phyloP scores from a whole-genome alignment of 2,329 filamentous ascomycete species.

The Aureobasidium sp. region DNA sequence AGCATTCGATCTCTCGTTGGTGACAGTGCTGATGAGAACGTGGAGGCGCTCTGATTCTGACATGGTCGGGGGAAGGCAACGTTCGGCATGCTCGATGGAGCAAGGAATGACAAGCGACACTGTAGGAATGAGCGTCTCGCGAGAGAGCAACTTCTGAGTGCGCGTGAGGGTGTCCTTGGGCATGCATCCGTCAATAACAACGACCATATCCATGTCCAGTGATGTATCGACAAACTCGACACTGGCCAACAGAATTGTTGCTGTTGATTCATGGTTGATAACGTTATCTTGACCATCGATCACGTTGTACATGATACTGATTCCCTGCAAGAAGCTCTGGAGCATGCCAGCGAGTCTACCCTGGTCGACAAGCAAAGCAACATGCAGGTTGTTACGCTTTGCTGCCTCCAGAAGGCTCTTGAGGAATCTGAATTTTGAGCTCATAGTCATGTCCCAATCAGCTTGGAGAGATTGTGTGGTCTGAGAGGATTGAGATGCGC shows the following conservation, averaged over 20 bases:
- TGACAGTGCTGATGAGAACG: slow-evolving; percentile 32
- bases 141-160: slow-evolving; percentile 5
- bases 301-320: slow-evolving; percentile 17
- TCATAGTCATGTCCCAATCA: slow-evolving; percentile 30
- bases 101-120: slow-evolving; percentile 36
- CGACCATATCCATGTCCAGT: slow-evolving; percentile 30
- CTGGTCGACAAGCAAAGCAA: slow-evolving; percentile 27
- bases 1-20: slow-evolving; percentile 29
- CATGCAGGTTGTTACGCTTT: slow-evolving; percentile 20
- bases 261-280: slow-evolving; percentile 5
- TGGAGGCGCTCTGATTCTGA: slow-evolving; percentile 26
- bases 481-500: slow-evolving; percentile 25
- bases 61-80: slow-evolving; percentile 28
- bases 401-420: slow-evolving; percentile 26
- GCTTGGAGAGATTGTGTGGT: slow-evolving; percentile 24
- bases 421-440: slow-evolving; percentile 33
- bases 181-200: slow-evolving; percentile 35
- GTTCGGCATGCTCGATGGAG: slow-evolving; percentile 39
- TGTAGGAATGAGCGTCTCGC: neutral
- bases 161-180: neutral
- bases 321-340: slow-evolving; percentile 27
- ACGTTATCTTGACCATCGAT: slow-evolving; percentile 18
- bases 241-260: slow-evolving; percentile 32
- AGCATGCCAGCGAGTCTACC: slow-evolving; percentile 27
- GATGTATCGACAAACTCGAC: slow-evolving; percentile 22